These are phyloP conservation scores for Coemansia furcata DNA, from an alignment of 192 early-diverging fungal genomes.

Conservation along the genomic window DNA sequence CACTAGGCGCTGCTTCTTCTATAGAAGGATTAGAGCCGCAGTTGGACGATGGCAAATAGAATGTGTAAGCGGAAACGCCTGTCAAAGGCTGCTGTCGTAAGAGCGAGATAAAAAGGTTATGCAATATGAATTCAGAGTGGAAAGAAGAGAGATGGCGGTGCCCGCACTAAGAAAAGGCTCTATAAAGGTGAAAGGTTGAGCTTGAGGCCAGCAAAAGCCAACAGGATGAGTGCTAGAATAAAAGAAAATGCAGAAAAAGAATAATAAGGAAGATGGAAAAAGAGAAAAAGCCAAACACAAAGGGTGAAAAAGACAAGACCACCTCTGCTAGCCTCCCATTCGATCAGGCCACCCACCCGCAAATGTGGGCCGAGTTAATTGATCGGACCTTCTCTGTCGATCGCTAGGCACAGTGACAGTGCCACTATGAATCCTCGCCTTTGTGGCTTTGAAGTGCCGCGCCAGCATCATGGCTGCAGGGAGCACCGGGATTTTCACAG, in stretches of 20 bases:
- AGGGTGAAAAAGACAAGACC: background rate
- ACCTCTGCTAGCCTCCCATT: background rate
- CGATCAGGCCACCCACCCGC: background rate
- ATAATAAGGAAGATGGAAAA: background rate
- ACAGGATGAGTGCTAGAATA: background rate
- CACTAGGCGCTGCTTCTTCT: background rate
- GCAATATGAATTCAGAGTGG: background rate
- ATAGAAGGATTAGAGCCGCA: background rate
- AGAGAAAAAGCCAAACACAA: conserved; percentile 1
- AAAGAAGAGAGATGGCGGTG: background rate
- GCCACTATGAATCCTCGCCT: background rate
- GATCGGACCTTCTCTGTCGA: background rate
- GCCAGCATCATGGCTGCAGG: background rate
- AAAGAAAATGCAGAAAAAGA: conserved; percentile 5
- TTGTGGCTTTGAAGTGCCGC: background rate
- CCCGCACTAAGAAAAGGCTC: background rate
- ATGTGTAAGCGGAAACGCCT: background rate
- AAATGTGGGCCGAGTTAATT: background rate
- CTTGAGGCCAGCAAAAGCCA: conserved; percentile 5
- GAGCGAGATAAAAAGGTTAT: background rate
- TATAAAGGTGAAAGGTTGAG: background rate
- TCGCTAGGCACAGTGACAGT: background rate
- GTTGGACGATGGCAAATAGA: background rate
- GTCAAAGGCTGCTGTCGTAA: background rate
- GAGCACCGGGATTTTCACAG: background rate